Conservation (phyloP, 1,284 basidiomycete genomes). For the Leccinum fallax region DNA sequence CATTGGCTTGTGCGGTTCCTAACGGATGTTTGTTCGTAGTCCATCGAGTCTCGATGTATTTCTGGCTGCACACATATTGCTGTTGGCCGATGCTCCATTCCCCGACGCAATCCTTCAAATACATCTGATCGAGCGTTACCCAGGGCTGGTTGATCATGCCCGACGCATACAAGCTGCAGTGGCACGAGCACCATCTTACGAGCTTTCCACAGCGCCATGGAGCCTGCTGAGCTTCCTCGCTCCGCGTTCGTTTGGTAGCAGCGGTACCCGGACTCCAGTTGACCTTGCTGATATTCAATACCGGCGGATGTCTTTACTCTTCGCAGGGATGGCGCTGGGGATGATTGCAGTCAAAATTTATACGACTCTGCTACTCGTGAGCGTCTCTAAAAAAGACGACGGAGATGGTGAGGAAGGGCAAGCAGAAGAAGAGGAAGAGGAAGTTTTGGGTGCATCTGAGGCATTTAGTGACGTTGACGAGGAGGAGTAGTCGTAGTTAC, state of each 20-base stretch:
- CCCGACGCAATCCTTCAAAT: constrained; percentile 60
- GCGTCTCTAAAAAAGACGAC: neutral
- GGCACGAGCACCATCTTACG: constrained; percentile 26
- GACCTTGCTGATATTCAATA: constrained; percentile 39
- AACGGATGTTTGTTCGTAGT: constrained; percentile 37
- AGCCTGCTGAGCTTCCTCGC: constrained; percentile 27
- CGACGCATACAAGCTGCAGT: constrained; percentile 45
- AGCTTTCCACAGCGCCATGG: constrained; percentile 14
- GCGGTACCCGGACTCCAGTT: neutral
- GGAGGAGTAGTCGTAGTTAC: neutral
- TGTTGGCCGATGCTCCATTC: constrained; percentile 59
- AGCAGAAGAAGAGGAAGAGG: constrained; percentile 15
- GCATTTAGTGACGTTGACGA: constrained; percentile 13
- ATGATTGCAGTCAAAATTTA: constrained; percentile 6
- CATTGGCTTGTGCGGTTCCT: neutral
- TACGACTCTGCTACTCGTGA: neutral
- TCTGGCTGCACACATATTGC: constrained; percentile 66
- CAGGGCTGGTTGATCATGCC: constrained; percentile 58
- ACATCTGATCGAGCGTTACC: constrained; percentile 57
- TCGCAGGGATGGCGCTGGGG: constrained; percentile 32
- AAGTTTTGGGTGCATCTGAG: constrained; percentile 7
- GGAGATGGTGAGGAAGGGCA: constrained; percentile 2
- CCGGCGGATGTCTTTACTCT: constrained; percentile 39
- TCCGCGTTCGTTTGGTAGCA: constrained; percentile 14
- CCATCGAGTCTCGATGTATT: constrained; percentile 63